These are phyloP conservation scores for Aspergillus panamensis DNA, from an alignment of 495 filamentous ascomycete genomes.

Conservation along the genomic window DNA sequence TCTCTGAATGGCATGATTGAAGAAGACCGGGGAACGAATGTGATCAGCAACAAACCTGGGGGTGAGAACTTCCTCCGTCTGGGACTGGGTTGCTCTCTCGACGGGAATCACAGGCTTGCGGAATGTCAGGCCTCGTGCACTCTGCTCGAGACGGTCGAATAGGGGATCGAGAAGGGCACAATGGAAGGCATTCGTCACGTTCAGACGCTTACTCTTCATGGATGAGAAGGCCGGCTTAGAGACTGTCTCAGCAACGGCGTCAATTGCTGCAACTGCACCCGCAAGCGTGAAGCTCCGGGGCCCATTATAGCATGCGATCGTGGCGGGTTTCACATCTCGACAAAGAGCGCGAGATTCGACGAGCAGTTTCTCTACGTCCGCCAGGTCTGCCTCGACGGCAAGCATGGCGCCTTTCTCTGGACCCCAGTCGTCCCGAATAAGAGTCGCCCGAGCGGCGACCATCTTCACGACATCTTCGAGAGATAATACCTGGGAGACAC, in stretches of 20 bases:
- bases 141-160: constrained; percentile 22
- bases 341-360: neutral
- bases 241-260: constrained; percentile 11
- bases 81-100: constrained; percentile 27
- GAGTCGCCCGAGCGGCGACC: constrained; percentile 35
- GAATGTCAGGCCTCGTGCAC: constrained; percentile 28
- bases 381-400: constrained; percentile 35
- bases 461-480: constrained; percentile 36
- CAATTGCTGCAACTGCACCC: constrained; percentile 33
- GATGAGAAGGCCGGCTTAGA: neutral
- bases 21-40: constrained; percentile 48
- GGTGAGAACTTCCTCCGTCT: constrained; percentile 33
- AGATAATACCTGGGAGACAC: constrained; percentile 30
- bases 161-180: constrained; percentile 41
- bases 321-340: neutral
- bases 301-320: constrained; percentile 19
- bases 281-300: constrained; percentile 41
- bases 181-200: constrained; percentile 51
- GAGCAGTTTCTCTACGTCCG: constrained; percentile 17
- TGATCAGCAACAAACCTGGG: constrained; percentile 40
- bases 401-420: constrained; percentile 47
- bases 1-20: constrained; percentile 43
- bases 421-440: constrained; percentile 44
- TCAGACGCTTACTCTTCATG: constrained; percentile 36
- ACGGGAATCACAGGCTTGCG: constrained; percentile 29